A percentile compares a stretch with the other conserved stretches of the same genome.
phyloP scores from a whole-genome alignment of 73 alveolate genomes.

The Tetrahymena elliotti region DNA sequence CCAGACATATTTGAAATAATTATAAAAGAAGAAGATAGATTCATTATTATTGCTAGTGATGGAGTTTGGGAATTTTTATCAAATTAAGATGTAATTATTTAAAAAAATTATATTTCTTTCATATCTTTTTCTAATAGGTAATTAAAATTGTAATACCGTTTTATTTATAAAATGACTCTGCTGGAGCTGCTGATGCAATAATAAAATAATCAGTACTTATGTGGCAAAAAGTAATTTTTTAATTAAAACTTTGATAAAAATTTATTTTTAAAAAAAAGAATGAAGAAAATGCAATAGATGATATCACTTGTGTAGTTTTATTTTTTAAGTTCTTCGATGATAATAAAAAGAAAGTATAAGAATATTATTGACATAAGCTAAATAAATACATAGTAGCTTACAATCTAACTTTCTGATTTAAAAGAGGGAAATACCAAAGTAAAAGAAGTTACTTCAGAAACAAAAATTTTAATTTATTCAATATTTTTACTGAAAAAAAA shows the following conservation, averaged over 20 bases:
- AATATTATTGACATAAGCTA: background rate
- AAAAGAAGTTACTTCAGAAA: too few relatives aligned
- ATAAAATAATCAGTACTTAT: conserved; percentile 4
- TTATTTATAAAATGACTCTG: conserved; percentile 43
- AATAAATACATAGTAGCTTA: background rate
- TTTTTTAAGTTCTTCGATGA: background rate
- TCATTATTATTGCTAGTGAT: conserved; percentile 57
- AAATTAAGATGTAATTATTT: background rate
- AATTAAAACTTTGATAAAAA: background rate
- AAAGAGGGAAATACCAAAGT: too few relatives aligned
- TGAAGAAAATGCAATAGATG: conserved; percentile 15
- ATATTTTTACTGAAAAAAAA: too few relatives aligned
- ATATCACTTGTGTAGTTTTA: conserved; percentile 35
- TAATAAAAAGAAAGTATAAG: background rate
- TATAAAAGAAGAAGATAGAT: conserved; percentile 46
- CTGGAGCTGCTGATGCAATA: conserved; percentile 19
- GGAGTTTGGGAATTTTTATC: conserved; percentile 59
- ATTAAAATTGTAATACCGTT: conserved; percentile 33
- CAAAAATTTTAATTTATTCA: too few relatives aligned
- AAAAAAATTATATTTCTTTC: background rate
- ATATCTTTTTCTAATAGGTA: conserved; percentile 3
- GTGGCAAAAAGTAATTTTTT: conserved; percentile 26
- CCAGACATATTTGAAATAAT: conserved; percentile 56
- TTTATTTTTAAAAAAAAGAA: background rate
- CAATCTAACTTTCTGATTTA: background rate